These are phyloP conservation scores for Trichoderma lentiforme DNA, from an alignment of 2,329 filamentous ascomycete species.

Conservation along the genomic window DNA sequence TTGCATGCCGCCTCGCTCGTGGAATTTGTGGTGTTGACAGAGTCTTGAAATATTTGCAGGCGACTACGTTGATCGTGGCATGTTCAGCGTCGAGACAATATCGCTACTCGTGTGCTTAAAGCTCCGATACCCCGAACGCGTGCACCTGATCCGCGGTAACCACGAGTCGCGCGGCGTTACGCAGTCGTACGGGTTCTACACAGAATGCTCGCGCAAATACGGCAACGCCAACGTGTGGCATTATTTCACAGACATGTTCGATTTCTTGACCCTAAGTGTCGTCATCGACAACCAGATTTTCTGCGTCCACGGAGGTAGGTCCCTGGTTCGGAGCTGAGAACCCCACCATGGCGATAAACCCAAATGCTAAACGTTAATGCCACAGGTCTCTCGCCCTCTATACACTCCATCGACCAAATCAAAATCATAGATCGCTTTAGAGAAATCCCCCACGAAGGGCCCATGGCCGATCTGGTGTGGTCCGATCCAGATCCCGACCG, in stretches of 20 bases:
- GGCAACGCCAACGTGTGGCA: slow-evolving; percentile 99
- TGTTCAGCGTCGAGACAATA: slow-evolving; percentile 98
- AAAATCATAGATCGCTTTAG: slow-evolving; percentile 99
- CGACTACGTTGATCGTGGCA: slow-evolving; percentile 96
- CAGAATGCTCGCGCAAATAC: slow-evolving; percentile 96
- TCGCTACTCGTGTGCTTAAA: slow-evolving; percentile 96
- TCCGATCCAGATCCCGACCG: slow-evolving; percentile 96
- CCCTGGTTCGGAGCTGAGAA: neutral
- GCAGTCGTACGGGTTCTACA: slow-evolving; percentile 98
- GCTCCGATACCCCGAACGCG: slow-evolving; percentile 90
- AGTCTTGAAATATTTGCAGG: slow-evolving; percentile 47
- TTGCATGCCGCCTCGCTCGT: neutral
- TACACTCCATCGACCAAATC: slow-evolving; percentile 98
- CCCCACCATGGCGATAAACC: neutral
- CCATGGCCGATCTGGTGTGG: slow-evolving; percentile 99
- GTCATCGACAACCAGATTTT: slow-evolving; percentile 99
- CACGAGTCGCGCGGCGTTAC: slow-evolving; percentile 97
- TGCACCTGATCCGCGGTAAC: slow-evolving; percentile 95
- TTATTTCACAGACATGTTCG: slow-evolving; percentile 99
- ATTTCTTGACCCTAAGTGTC: slow-evolving; percentile 92
- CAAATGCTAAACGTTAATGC: neutral
- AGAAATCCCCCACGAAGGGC: slow-evolving; percentile 96
- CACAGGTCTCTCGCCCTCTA: slow-evolving; percentile 75
- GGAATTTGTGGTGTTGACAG: neutral
- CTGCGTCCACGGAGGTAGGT: slow-evolving; percentile 84